These are phyloP conservation scores for Sechiopsis laciniata DNA, from an alignment of 306 rosid genomes.

Conservation along the genomic window DNA sequence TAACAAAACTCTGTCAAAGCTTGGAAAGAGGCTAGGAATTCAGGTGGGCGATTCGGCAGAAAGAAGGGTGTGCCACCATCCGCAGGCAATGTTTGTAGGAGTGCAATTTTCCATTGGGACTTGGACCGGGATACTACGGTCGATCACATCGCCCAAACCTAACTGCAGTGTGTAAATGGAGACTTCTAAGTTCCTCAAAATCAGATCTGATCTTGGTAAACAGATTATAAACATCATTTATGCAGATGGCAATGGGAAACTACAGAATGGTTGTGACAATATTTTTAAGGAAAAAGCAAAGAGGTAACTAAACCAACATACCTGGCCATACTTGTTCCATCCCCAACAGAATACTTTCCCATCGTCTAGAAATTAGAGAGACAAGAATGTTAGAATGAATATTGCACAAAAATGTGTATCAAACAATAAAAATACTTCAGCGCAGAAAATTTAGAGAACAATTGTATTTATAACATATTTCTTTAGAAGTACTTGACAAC, in stretches of 20 bases:
- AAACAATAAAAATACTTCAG: too few species aligned
- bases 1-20: conserved; percentile 70
- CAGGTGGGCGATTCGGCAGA: conserved; percentile 64
- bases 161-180: conserved; percentile 49
- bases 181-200: not conserved
- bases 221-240: not conserved
- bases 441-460: too few species aligned
- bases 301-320: conserved; percentile 13
- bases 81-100: conserved; percentile 70
- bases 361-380: conserved; percentile 46
- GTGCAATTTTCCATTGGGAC: conserved; percentile 54
- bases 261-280: conserved; percentile 12
- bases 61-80: conserved; percentile 99
- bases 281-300: not conserved
- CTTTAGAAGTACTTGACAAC: not conserved
- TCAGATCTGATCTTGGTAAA: not conserved
- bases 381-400: conserved; percentile 16
- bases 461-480: not conserved
- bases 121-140: conserved; percentile 78
- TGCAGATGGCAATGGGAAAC: not conserved
- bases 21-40: conserved; percentile 24
- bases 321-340: conserved; percentile 99
- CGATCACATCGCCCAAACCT: conserved; percentile 89
- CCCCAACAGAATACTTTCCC: conserved; percentile 93
- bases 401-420: not conserved